Evolutionary conservation across 2,329 filamentous ascomycete species (phyloP), one percentile per base, ranked within the genome.

Genomic region (Cercospora nicotianae): DNA sequence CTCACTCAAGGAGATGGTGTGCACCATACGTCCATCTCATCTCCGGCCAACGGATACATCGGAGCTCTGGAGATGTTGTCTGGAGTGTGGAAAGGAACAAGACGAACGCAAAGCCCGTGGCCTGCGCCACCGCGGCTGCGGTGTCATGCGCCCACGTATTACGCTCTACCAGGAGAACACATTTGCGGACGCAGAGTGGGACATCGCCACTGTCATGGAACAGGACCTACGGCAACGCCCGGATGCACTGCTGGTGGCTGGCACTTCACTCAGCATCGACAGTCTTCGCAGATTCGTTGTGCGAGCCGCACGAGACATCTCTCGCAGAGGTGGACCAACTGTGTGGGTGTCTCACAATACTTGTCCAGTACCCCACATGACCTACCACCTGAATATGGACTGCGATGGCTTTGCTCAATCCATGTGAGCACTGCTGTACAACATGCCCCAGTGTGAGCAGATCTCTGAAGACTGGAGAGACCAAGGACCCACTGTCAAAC

Each of bases 111-210:
- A 31, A 28, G 39, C 8, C 3, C 39, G 39, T 48, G 39, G 60
- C 60, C 39, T 62, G 26, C 60, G 60, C 42, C 5, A 48, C 20
- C 23, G 39, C 8, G 16, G 60, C 39, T 45, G 18, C 31, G 60
- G 60, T 62, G 23, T 62, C 7, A 62, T 62, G 39, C 60, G 60
- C 33, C 60, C 13, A 62, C 60, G 60, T 28, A 48, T 62, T 10
- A 62, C 60, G 13, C 60, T 62, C 20, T 62, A 62, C 13, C 3
- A 62, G 31, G 60, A 62, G 31, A 23, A 62, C 20, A 48, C 60
- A 12, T 62, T 62, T 48, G 60, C 23, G 30, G 23, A 62, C 20
- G 60, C 7, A 48, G 60, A 62, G 20, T 20, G 9, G 10, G 9
- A 51, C 9, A 62, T 62, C 39, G 60, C 20, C 6, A n/a, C 33